Evolutionary conservation across 1,284 basidiomycete genomes (phyloP), one percentile per base, ranked within the genome.

Genomic region (Fomitopsis schrenkii): DNA sequence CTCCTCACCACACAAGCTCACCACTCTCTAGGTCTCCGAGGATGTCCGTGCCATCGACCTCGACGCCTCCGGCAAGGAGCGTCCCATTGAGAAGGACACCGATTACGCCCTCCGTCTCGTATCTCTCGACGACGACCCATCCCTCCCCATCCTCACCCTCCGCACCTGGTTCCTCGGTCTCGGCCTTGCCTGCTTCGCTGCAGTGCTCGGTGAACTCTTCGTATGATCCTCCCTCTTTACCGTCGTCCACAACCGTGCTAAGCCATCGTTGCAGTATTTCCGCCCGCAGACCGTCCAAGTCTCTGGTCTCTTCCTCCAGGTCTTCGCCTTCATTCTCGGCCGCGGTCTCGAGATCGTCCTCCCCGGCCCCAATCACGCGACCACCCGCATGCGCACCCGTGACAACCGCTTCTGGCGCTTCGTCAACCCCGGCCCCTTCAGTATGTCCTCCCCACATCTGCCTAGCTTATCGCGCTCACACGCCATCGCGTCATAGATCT

Each of bases 191-290:
- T 81, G 81, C 65, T 83, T 86, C 70, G 82, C 80, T 17, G 77
- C 83, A 40, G 82, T 85, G 5, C 75, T 86, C 9, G 83, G 83
- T n/a, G 82, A 84, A 67, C 82, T 84, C 61, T 84, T 85, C 70
- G 81, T 83, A 68, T 38, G 79, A 22, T 73, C 10, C 52, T 6
- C 14, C 41, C 36, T 33, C 30, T 22, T 22, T 4, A 45, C 15
- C 46, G 17, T 12, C 45, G 10, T n/a, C 45, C 33, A 17, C 33
- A 22, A 30, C 26, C 44, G 6, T 30, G 12, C 44, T 55, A 8
- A 19, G 19, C 35, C 14, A 5, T 15, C 12, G 22, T 17, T 10
- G 3, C 10, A 70, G 67, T 69, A 68, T 60, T 71, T 72, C 66
- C 68, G 70, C 22, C 81, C 82, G n/a, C 86, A 87, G 66, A 84